phyloP scores from a whole-genome alignment of 495 filamentous ascomycete species.

The Aspergillus asperescens region DNA sequence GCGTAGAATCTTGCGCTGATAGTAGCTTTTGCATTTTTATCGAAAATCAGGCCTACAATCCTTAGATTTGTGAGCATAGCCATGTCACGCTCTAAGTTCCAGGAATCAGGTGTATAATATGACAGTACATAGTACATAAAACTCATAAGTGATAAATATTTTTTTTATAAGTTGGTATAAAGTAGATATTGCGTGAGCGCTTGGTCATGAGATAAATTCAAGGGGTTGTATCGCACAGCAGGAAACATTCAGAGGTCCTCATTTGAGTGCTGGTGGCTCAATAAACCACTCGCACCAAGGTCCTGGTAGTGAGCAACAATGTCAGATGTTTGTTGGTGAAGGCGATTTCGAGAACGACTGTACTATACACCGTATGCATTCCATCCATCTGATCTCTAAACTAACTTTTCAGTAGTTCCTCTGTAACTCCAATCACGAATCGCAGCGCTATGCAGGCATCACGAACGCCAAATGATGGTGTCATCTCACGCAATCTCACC shows the following conservation, averaged over 20 bases:
- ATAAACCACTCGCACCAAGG: not conserved
- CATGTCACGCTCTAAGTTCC: not conserved
- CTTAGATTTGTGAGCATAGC: not conserved
- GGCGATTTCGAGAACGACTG: constrained; percentile 1
- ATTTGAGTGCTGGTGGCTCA: constrained; percentile 1
- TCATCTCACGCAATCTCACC: constrained; percentile 7
- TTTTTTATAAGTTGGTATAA: not conserved
- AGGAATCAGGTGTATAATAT: not conserved
- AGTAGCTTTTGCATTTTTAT: not conserved
- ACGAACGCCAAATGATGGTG: constrained; percentile 6
- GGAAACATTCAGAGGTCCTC: not conserved
- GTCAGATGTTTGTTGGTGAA: constrained; percentile 1
- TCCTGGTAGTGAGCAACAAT: not conserved
- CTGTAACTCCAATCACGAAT: too few species aligned
- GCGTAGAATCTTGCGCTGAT: not conserved
- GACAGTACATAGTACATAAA: not conserved
- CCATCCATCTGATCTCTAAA: too few species aligned
- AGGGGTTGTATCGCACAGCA: not conserved
- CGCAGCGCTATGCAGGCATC: too few species aligned
- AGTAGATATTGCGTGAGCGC: not conserved
- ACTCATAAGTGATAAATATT: not conserved
- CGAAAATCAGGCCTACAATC: not conserved
- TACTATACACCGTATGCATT: too few species aligned
- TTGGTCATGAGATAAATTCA: not conserved
- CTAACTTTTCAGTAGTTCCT: too few species aligned